A percentile compares a stretch with the other conserved stretches of the same genome.
phyloP scores from a whole-genome alignment of 192 early-diverging fungal genomes.

The Coemansia sp. region DNA sequence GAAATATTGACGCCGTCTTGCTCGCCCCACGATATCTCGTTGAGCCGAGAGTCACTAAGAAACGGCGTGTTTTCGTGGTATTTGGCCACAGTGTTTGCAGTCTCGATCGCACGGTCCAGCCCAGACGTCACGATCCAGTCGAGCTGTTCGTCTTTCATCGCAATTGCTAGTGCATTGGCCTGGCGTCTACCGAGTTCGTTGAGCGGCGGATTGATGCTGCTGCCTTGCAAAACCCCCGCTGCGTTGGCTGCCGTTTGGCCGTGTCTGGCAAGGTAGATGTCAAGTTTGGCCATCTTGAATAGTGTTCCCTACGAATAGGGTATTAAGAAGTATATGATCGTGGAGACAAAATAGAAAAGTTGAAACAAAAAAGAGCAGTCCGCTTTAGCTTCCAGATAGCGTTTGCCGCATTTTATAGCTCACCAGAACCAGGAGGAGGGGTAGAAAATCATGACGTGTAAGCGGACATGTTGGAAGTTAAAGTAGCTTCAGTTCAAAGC shows the following conservation, averaged over 20 bases:
- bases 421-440: not conserved
- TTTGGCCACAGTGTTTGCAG: conserved; percentile 20
- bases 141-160: conserved; percentile 21
- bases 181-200: conserved; percentile 33
- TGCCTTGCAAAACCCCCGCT: conserved; percentile 30
- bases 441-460: not conserved
- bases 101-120: conserved; percentile 39
- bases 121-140: conserved; percentile 45
- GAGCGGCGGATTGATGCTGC: conserved; percentile 30
- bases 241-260: conserved; percentile 50
- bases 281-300: conserved; percentile 14
- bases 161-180: conserved; percentile 25
- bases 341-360: conserved; percentile 2
- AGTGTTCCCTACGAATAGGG: not conserved
- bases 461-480: not conserved
- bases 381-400: too few species aligned
- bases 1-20: conserved; percentile 28
- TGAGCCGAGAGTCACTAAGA: conserved; percentile 33
- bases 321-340: not conserved
- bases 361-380: too few species aligned
- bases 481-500: not conserved
- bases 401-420: not conserved
- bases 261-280: conserved; percentile 41
- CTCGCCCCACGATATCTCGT: conserved; percentile 51
- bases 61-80: conserved; percentile 28